Evolutionary conservation across 495 filamentous ascomycete genomes (phyloP), one percentile per base, ranked within the genome.

Genomic region (Tricharina praecox): DNA sequence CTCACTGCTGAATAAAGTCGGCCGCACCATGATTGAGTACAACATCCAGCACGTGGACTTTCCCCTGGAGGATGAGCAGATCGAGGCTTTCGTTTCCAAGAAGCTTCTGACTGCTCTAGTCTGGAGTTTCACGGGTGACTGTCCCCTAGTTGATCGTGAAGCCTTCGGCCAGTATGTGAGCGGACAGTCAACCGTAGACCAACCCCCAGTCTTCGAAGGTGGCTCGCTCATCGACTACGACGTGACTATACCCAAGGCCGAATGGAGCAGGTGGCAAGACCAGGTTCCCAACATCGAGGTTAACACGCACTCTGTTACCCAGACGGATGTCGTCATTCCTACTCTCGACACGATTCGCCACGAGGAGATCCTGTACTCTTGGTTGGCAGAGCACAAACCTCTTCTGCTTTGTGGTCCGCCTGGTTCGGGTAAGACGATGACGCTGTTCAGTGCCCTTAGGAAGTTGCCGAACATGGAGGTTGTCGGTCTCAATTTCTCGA

Each of bases 371-470:
- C 70, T 99, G 19, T 95, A 99, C 66, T 95, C 92, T 15, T 99
- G 90, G 92, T 74, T 99, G 18, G 90, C 92, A 9, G 90, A 99
- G 58, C 90, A 99, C 63, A 99, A 96, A 65, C 90, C 92, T 18
- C 70, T 99, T 18, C 68, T 99, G 8, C 77, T 99, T 16, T 99
- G 90, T 63, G 92, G 90, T 67, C 90, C 90, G 62, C 90, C 90
- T 46, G 90, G 90, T 61, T 96, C 90, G 32, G 90, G 90, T 67
- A 99, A 99, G 69, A 99, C 90, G 1, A 99, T 99, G 90, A 99
- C 90, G 19, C 68, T 99, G 16, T 99, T 99, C 65, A 93, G 86
- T 60, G 92, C 90, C 21, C 73, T 99, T 43, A 75, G 92, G 42
- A 96, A 96, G 63, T 69, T 96, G 32, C 88, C 88, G 16, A 93